Percentiles rank a stretch among this genome's conserved stretches.
phyloP scores from a whole-genome alignment of 306 rosid species.

The Prunus mira region DNA sequence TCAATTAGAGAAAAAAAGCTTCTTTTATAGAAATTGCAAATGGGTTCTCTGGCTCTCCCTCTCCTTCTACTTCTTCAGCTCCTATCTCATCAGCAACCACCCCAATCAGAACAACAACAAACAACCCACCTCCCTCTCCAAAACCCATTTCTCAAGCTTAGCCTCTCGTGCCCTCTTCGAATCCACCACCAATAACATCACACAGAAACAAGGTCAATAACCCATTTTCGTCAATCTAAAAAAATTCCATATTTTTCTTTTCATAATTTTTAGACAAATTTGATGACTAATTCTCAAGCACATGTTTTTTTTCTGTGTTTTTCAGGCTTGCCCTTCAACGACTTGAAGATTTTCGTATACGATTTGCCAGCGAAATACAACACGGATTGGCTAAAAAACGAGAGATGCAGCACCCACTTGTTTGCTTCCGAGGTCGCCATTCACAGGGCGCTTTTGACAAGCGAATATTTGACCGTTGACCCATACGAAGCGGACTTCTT shows the following conservation, averaged over 20 bases:
- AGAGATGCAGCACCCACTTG: constrained; percentile 61
- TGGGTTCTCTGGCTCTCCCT: constrained; percentile 82
- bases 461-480: constrained; percentile 55
- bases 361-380: constrained; percentile 70
- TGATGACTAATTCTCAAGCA: too few species aligned
- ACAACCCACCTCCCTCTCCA: constrained; percentile 20
- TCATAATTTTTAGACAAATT: too few species aligned
- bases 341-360: constrained; percentile 60
- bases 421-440: constrained; percentile 87
- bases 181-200: constrained; percentile 20
- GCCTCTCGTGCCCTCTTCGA: constrained; percentile 55
- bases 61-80: constrained; percentile 66
- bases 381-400: constrained; percentile 59
- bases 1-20: constrained; percentile 49
- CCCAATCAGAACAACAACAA: constrained; percentile 1
- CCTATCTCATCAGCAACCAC: constrained; percentile 57
- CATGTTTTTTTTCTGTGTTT: neutral
- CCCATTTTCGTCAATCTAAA: neutral
- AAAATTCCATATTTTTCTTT: neutral
- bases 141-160: constrained; percentile 32
- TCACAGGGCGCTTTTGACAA: constrained; percentile 65
- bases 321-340: constrained; percentile 31
- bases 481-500: constrained; percentile 75
- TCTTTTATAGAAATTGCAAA: constrained; percentile 57
- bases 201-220: constrained; percentile 31